Base-by-base conservation (phyloP, 805 yeast genomes). In the Spathaspora gorwiae region DNA sequence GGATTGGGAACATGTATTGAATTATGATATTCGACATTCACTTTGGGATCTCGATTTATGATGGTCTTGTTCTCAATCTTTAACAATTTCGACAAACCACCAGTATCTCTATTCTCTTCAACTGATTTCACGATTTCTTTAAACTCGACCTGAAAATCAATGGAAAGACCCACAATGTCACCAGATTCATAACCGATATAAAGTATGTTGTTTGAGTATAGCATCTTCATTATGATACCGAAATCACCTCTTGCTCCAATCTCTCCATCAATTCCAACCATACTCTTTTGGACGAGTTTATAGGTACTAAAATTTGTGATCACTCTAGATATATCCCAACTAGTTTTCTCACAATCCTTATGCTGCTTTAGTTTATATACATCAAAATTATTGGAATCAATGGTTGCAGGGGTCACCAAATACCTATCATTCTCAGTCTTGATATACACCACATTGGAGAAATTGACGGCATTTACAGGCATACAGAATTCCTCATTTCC, bases 161-260 rank as follows among this genome's bases (percentile, higher is more conserved):
- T 46, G 6, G 49, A 35, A 27, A 63, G 54, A 1, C 67, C 71
- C 19, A 61, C 34, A 7, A 71, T 43, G 52, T 78, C 81, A 0
- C 96, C 95, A 13, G 86, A 81, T 58, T 87, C 96, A 56, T 76
- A 87, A 1, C 95, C 96, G 6, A 83, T 67, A 13, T 62, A 61
- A 13, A 80, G 55, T 1, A 61, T 45, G 2, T 56, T 52, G 9
- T 53, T 54, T 1, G 74, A 53, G 61, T 79, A 74, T 1, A 56
- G 48, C 2, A 84, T 53, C 39, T 71, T 75, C 89, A 88, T 85
- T 11, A 84, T 75, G 35, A 86, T 83, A 1, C 95, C 95, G 31
- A 78, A 71, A 12, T 66, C 66, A 15, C 61, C 59, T 73, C 79
- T 32, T 53, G 35, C 54, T 36, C 54, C 46, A 44, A 53, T 52